Evolutionary conservation across 345 rosid species (phyloP), one percentile per base, ranked within the genome.

Genomic region (Mangifera indica): DNA sequence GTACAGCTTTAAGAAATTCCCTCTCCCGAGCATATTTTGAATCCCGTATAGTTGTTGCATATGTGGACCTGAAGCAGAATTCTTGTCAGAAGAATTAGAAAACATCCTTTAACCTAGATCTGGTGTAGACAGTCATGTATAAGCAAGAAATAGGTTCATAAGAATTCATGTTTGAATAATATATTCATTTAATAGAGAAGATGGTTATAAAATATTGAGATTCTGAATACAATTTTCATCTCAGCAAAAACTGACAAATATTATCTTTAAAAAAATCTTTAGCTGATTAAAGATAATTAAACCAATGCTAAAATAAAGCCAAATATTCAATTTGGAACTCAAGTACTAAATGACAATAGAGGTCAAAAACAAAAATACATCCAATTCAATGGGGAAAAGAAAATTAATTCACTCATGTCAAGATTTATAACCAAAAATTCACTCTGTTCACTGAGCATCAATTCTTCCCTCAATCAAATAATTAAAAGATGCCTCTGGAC

Each of bases 1-100:
- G 72, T 92, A 94, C 98, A 82, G 90, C 98, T 83, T 89, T 87
- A 67, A 95, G 90, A 80, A 95, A 95, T 63, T 92, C 98, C 81
- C 97, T 89, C 78, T 92, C 96, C 64, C 93, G 85, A 52, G 89
- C 91, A 73, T 95, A 95, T 81, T 84, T 95, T 68, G 97, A 92
- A 80, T 92, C 99, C 2, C 97, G 91, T 55, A 86, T 72, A 13
- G 99, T 92, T 25, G 93, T 93, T 65, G 98, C 99, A 83, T 95
- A 95, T 58, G 98, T 95, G 13, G 97, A 92, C 87, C 98, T 94
- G 80, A 40, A 68, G 66, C 44, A 72, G 69, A 70, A 77, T 70
- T 58, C 48, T 42, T 48, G 20, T 62, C 18, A 70, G 49, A 48
- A 13, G 65, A 55, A 21, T 20, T 21, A 54, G 13, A 60, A 34